Base-by-base conservation (phyloP, 805 yeast genomes). In the Wickerhamomyces ciferrii region DNA sequence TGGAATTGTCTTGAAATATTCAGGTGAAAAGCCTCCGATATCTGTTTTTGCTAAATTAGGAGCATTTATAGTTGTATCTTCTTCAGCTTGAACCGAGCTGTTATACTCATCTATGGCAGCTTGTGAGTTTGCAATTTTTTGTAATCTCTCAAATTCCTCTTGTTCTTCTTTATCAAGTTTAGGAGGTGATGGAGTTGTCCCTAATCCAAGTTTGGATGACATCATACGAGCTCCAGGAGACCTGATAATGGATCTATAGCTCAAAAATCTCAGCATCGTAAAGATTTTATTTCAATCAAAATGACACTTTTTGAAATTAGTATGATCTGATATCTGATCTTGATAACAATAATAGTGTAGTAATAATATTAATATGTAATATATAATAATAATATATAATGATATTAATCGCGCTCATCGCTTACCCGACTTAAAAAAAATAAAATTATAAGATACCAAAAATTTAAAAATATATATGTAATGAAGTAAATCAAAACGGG, bases 61-160 rank as follows among this genome's bases (percentile, higher is more conserved):
- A 6, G 65, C 58, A 38, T 62, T 61, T 42, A 60, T 35, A n/a
- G 59, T 44, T 62, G 60, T 50, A 14, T 19, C 25, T 55, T 64
- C 46, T 45, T 67, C 66, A n/a, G 62, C 66, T 31, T 60, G 59
- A 20, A 75, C 58, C 39, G 71, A 67, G 19, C 70, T 68, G 55
- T 87, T 87, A 60, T 82, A 85, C 47, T 82, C 88, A 41, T 85
- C 91, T 23, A 87, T 83, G 1, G 88, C 86, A 3, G 81, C 79
- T 65, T 86, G 91, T 0, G 91, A 78, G 57, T 75, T 80, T 3
- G 97, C 98, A 42, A 83, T 74, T 59, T 76, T 81, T 58, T 90
- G 96, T 37, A 92, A 77, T 38, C 77, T 74, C 61, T 94, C 99
- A 65, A 94, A 92, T 67, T 94, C 99, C 55, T 84, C 90, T 64